Percentiles rank a stretch among this genome's conserved stretches.
Evolutionary conservation across 2,329 filamentous ascomycete species (phyloP).

Genomic region (Aureobasidium sp.): DNA sequence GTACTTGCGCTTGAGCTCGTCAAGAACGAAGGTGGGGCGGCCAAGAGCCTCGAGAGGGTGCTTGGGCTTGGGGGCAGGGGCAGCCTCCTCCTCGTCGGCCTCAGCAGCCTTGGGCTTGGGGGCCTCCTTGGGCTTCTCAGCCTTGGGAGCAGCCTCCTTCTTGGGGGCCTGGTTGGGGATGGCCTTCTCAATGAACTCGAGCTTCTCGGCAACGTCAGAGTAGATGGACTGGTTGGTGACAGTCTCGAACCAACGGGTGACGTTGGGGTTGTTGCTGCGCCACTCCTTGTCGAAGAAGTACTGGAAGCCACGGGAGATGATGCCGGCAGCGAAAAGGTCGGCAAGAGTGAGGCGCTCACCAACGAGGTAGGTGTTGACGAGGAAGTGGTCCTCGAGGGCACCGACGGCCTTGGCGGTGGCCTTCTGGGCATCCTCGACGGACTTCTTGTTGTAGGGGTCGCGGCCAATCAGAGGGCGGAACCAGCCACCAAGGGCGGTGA

Average conservation of each 20-base stretch:
- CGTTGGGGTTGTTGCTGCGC: constrained; percentile 73
- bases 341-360: constrained; percentile 96
- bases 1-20: constrained; percentile 99
- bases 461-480: constrained; percentile 77
- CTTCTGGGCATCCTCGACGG: constrained; percentile 71
- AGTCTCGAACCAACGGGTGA: constrained; percentile 90
- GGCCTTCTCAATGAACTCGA: constrained; percentile 73
- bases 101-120: constrained; percentile 45
- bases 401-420: constrained; percentile 56
- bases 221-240: constrained; percentile 89
- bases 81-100: constrained; percentile 54
- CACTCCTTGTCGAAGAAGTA: constrained; percentile 89
- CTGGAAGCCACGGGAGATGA: constrained; percentile 82
- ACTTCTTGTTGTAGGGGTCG: constrained; percentile 96
- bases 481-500: constrained; percentile 66
- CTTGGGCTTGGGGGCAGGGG: constrained; percentile 78
- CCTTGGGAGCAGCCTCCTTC: constrained; percentile 53
- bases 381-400: constrained; percentile 78
- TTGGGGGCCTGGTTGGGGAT: constrained; percentile 67
- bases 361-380: constrained; percentile 91
- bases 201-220: constrained; percentile 66
- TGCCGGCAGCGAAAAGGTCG: constrained; percentile 74
- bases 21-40: constrained; percentile 71
- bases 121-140: constrained; percentile 46
- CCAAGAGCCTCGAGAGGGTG: constrained; percentile 84